Base-by-base conservation (phyloP, 257 asterid species). In the Capsicum chinense region DNA sequence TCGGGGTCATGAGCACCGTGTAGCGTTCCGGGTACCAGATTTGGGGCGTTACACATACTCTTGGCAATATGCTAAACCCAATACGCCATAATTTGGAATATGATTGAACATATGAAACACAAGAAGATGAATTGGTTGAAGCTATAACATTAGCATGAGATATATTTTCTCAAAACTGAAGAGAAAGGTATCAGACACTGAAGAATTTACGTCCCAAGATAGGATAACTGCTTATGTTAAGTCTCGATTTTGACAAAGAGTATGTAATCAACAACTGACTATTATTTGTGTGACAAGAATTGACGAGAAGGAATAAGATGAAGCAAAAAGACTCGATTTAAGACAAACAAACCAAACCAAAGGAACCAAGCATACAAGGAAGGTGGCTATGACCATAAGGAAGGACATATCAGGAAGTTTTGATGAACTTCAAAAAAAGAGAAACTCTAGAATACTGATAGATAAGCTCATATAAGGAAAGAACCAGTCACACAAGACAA, bases 301-400 rank as follows among this genome's bases (percentile, higher is more conserved):
- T 50, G 60, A 74, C 60, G 1, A 19, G 39, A 73, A 21, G n/a
- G 58, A 71, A 71, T 33, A 50, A 71, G 37, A 73, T 12, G 39
- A 19, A 11, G 37, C 57, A 73, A 37, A 19, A 73, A 69, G 50
- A 69, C 33, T 69, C 56, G 33, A 69, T 69, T 11, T 39, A 69
- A 39, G 56, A 42, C 52, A 3, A 39, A 39, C 44, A 15, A 69
- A 69, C 66, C 66, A 7, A 50, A 33, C 79, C 10, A 73, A 73
- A 47, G 42, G 6, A 73, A 73, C 6, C 59, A 48, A 50, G 58
- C 79, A 69, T 67, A 44, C n/a, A n/a, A 10, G 17, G 58, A n/a
- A 47, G 44, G 17, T 47, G 39, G 58, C 56, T 19, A 74, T 69
- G 33, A 39, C 79, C 79, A 69, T 69, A 69, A 69, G 56, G 79